phyloP scores from a whole-genome alignment of 2,329 filamentous ascomycete species.

The Fusarium sp. region DNA sequence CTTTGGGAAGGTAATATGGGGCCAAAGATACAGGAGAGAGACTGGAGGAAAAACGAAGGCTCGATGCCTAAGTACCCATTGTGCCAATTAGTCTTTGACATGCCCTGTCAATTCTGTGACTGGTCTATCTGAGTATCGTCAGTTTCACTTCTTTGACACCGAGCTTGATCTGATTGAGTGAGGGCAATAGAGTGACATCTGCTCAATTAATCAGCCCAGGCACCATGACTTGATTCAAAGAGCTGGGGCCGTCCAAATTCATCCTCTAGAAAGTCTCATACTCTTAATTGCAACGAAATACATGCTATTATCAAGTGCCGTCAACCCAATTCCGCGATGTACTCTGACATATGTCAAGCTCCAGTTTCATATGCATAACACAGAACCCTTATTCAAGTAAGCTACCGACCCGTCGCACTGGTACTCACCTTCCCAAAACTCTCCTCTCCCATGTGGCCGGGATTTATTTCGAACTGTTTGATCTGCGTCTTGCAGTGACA shows the following conservation, averaged over 20 bases:
- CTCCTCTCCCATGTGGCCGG: neutral
- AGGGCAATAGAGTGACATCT: neutral
- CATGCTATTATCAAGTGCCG: neutral
- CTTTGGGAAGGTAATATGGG: neutral
- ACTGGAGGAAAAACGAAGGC: neutral
- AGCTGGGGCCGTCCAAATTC: neutral
- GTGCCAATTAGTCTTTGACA: neutral
- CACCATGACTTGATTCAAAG: neutral
- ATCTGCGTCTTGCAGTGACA: slow-evolving; percentile 4
- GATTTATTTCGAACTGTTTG: neutral
- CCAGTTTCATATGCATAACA: neutral
- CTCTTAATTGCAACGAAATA: no score
- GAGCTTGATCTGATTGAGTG: no score
- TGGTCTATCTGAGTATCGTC: accelerated
- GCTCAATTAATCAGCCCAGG: neutral
- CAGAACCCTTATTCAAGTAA: neutral
- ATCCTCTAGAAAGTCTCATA: neutral
- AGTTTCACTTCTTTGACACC: neutral
- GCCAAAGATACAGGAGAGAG: neutral
- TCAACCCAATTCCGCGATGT: neutral
- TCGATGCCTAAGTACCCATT: neutral
- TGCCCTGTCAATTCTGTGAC: neutral
- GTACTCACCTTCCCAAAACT: slow-evolving; percentile 1
- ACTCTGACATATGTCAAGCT: neutral
- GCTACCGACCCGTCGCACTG: neutral